Evolutionary conservation across 164 flowering plant species (phyloP).

Genomic region (Aristolochia californica): DNA sequence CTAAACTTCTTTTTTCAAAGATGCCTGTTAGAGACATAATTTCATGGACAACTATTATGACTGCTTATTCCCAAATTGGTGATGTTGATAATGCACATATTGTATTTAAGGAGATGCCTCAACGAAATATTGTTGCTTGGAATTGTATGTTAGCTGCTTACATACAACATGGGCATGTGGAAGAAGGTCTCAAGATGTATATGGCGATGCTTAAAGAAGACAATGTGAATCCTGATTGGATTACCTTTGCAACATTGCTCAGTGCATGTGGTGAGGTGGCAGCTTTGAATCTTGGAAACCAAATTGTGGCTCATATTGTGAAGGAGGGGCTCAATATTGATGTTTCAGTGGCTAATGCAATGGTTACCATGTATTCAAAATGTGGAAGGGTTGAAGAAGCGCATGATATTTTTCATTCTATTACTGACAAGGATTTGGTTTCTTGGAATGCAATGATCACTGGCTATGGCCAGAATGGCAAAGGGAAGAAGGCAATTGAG

Average conservation of each 20-base stretch:
- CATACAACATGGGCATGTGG: conserved; percentile 26
- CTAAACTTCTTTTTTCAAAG: conserved; percentile 18
- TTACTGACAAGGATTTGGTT: conserved; percentile 24
- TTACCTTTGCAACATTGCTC: conserved; percentile 27
- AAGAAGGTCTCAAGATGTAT: conserved; percentile 34
- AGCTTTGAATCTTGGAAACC: conserved; percentile 27
- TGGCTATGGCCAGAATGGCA: conserved; percentile 43
- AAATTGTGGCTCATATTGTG: conserved; percentile 27
- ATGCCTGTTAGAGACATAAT: conserved; percentile 33
- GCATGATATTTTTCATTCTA: conserved; percentile 20
- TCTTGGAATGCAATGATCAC: conserved; percentile 52
- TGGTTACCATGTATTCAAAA: conserved; percentile 36
- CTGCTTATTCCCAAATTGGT: conserved; percentile 27
- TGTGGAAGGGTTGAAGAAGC: conserved; percentile 37
- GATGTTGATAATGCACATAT: conserved; percentile 20
- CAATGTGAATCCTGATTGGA: conserved; percentile 27
- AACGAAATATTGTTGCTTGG: conserved; percentile 36
- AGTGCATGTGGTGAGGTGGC: conserved; percentile 35
- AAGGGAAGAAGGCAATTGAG: conserved; percentile 27
- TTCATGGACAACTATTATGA: conserved; percentile 32
- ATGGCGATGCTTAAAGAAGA: conserved; percentile 20
- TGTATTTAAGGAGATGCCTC: conserved; percentile 32
- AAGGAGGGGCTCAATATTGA: conserved; percentile 24
- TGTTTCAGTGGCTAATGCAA: conserved; percentile 33
- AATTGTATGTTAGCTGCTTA: conserved; percentile 40